Conservation (phyloP, 306 rosid species). For the Cotoneaster glaucophyllus region DNA sequence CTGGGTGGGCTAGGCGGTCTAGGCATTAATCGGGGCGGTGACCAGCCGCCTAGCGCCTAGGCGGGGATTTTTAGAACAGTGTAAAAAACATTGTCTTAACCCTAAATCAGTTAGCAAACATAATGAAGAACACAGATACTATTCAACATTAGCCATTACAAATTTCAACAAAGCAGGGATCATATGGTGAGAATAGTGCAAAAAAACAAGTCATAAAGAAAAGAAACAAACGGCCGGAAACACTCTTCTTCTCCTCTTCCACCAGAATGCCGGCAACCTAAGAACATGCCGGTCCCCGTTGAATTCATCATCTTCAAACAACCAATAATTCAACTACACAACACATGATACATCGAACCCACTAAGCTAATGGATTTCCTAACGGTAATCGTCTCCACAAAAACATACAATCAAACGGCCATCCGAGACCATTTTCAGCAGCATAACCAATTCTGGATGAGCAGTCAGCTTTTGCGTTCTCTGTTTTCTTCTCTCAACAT, state of each 20-base stretch:
- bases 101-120: not conserved
- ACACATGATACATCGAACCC: constrained; percentile 6
- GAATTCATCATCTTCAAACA: not conserved
- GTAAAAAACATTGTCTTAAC: not conserved
- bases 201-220: not conserved
- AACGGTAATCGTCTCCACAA: not conserved
- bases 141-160: not conserved
- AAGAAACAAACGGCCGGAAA: not conserved
- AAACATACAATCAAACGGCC: not conserved
- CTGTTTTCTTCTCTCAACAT: not conserved
- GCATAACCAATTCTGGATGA: constrained; percentile 2
- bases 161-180: not conserved
- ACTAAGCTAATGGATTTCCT: constrained; percentile 13
- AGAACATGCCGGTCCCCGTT: not conserved
- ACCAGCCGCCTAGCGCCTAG: too few relatives aligned
- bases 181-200: not conserved
- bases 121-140: not conserved
- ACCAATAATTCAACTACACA: not conserved
- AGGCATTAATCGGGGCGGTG: too few relatives aligned
- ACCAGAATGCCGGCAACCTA: not conserved
- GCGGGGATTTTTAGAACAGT: too few relatives aligned
- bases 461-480: constrained; percentile 12
- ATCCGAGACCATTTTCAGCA: constrained; percentile 1
- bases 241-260: not conserved
- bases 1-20: too few relatives aligned